Percentiles rank a stretch among this genome's conserved stretches.
phyloP scores from a whole-genome alignment of 2,329 filamentous ascomycete species.

The Mycocentrospora acerina region DNA sequence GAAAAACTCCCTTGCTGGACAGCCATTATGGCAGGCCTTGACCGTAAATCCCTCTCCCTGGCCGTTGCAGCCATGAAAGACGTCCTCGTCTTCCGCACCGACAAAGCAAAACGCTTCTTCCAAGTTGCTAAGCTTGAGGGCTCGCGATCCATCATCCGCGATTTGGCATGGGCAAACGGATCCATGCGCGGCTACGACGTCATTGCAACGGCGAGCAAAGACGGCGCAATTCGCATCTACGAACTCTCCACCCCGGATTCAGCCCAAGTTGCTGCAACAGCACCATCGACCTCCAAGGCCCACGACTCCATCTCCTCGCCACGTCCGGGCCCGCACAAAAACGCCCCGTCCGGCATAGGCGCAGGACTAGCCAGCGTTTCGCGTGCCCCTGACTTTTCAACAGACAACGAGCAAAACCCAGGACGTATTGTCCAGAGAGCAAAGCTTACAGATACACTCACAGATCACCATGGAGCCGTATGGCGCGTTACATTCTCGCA shows the following conservation, averaged over 20 bases:
- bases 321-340: constrained; percentile 26
- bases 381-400: constrained; percentile 49
- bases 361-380: constrained; percentile 53
- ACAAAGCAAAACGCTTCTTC: constrained; percentile 77
- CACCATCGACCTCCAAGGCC: constrained; percentile 23
- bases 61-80: constrained; percentile 84
- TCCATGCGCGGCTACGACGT: constrained; percentile 89
- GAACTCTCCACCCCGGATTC: constrained; percentile 65
- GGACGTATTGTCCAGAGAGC: constrained; percentile 67
- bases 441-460: constrained; percentile 66
- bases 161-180: constrained; percentile 89
- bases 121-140: constrained; percentile 74
- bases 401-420: constrained; percentile 58
- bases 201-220: constrained; percentile 88
- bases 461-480: constrained; percentile 68
- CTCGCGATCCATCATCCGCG: constrained; percentile 76
- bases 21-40: constrained; percentile 77
- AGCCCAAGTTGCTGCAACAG: constrained; percentile 39
- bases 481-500: constrained; percentile 71
- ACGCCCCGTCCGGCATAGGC: constrained; percentile 54
- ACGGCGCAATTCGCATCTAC: constrained; percentile 88
- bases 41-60: constrained; percentile 74
- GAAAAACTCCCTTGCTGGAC: constrained; percentile 79
- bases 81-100: constrained; percentile 80
- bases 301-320: constrained; percentile 27